Evolutionary conservation across 306 rosid species (phyloP), one percentile per base, ranked within the genome.

Genomic region (Cicer yamashitae): DNA sequence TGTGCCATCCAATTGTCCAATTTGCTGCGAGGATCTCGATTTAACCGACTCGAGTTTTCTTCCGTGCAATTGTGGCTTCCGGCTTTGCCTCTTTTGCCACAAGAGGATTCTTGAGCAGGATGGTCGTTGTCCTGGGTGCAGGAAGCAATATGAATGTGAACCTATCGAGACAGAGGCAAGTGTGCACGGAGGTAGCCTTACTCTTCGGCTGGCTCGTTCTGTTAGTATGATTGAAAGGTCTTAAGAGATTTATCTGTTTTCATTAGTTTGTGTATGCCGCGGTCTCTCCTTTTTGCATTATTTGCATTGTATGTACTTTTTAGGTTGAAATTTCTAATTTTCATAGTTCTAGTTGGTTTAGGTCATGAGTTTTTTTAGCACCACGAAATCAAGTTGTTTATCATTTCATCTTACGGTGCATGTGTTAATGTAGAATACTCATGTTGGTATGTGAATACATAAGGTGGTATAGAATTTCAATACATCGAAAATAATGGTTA

Each of bases 1-100:
- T 65, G 79, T 69, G 3, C 98, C 96, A 5, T 81, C 96, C 1
- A 45, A 91, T 1, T 92, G 99, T 78, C 99, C 99, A 41, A 92
- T 94, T 71, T 94, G 99, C 84, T 90, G 72, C 41, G 99, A 94
- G 82, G 99, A 94, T 80, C 88, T 94, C 52, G 99, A 94, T 80
- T 65, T 88, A 73, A 94, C 99, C 1, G 99, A 94, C 84, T 57
- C 98, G 0, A 89, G 96, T 70, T 94, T 94, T 68, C 57, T 89
- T 70, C 99, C 99, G 2, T 94, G 99, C 81, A 69, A 82, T 63
- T 94, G 99, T 39, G 98, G 99, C 38, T 94, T 90, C 76, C 85
- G 96, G 87, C 93, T 94, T 74, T 94, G 99, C 81, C 99, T 94
- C 56, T 94, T 94, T 85, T 94, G 99, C 83, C 96, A 94, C 83